Base-by-base conservation (phyloP, 1,284 basidiomycete genomes). In the Vanrija pseudolonga region DNA sequence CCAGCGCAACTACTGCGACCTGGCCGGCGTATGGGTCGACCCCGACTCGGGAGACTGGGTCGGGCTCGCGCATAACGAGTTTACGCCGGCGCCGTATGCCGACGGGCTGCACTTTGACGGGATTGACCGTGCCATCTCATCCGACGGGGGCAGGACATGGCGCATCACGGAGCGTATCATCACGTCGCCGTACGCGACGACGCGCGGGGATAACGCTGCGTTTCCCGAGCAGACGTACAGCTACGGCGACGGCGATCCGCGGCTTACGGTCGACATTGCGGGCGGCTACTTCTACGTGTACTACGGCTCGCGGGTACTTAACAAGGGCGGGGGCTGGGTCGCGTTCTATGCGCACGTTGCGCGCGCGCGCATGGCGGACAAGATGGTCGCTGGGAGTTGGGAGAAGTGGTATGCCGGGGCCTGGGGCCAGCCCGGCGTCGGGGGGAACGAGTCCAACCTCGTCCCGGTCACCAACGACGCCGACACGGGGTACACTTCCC, bases 41-140 rank as follows among this genome's bases (percentile, higher is more conserved):
- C 54, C 57, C 6, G 57, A 59, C 45, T 48, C 50, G 3, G 57
- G 54, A 18, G 53, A 55, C 45, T 56, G 53, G 32, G 23, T 38
- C 40, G 51, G 57, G 3, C 57, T 56, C 26, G 45, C 56, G 15
- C 57, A 56, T 51, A 56, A 59, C 48, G 57, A 59, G 51, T 59
- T 51, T 19, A 56, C 57, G 19, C 51, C 51, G 18, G 2, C 12
- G 6, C 57, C 57, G 5, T 59, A 40, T 24, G 28, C 26, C 20
- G 57, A 59, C 45, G 19, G 45, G 0, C 45, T 59, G 37, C 57
- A 59, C 53, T 59, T 47, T 47, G 57, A 59, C 51, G 40, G 45
- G 3, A 56, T 59, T 45, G 57, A 59, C 42, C 45, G 39, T 3
- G 54, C 57, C n/a, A 18, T 59, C 14, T 45, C 40, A 15, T 15